Base-by-base conservation (phyloP, 2,329 filamentous ascomycete genomes). In the Chaetomium strumarium region DNA sequence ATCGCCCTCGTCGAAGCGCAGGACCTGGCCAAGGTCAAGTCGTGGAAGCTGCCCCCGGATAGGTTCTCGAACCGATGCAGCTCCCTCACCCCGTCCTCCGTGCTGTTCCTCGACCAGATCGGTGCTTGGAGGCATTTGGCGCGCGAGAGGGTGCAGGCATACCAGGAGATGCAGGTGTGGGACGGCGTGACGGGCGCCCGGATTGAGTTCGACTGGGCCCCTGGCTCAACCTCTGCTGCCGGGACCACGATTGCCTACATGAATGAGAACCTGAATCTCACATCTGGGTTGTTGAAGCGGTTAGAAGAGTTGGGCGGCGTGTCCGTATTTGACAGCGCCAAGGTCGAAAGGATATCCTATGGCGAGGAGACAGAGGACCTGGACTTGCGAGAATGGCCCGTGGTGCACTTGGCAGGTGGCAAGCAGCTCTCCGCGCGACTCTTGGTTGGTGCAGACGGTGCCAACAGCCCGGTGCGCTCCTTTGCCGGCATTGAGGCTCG, bases 81-180 rank as follows among this genome's bases (percentile, higher is more conserved):
- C 74, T 97, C 92, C 46, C 78, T 99, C 52, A 99, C 93, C 0
- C 92, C 92, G 0, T 80, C 86, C 0, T 96, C 91, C 0, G 86
- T 89, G n/a, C 78, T 77, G 3, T 96, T 93, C 64, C 78, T 97
- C 58, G 78, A 88, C 65, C 75, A 79, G 5, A 93, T 95, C 55
- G 93, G 92, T 34, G 90, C 86, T 46, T 97, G 92, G 93, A 66
- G 76, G 7, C 83, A 95, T 65, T 74, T 96, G 55, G 79, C 88
- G 60, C 72, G 76, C 39, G 75, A 81, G 6, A 83, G 93, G 31
- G 81, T 93, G 33, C 91, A 96, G 72, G 80, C 84, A 1, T 99
- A 96, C 69, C 85, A 95, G 55, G 88, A 92, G 63, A 99, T 99
- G 93, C 87, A 96, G 68, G 93, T 97, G 31, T 99, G 95, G 93